Percentiles rank a stretch among this genome's conserved stretches.
phyloP scores from a whole-genome alignment of 768 basidiomycete species.

The Panus rudis region DNA sequence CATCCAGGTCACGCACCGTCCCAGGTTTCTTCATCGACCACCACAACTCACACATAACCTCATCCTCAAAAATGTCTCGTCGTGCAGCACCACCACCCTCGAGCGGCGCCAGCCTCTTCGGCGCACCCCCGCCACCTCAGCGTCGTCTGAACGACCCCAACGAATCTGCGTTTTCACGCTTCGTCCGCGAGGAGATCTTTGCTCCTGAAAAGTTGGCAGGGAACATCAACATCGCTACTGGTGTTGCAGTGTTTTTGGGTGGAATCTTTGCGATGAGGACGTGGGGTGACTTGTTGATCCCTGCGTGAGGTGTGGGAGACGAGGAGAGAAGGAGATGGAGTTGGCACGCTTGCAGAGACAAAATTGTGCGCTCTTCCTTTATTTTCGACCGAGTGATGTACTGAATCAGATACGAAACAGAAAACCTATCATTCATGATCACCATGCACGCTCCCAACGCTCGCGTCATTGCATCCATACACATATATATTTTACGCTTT shows the following conservation, averaged over 20 bases:
- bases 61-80: slow-evolving; percentile 50
- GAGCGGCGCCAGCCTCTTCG: slow-evolving; percentile 48
- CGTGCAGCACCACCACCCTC: slow-evolving; percentile 53
- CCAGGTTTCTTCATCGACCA: slow-evolving; percentile 2
- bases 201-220: slow-evolving; percentile 70
- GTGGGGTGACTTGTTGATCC: slow-evolving; percentile 76
- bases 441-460: too few relatives aligned
- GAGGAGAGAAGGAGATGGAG: too few relatives aligned
- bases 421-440: too few relatives aligned
- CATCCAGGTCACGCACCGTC: too few relatives aligned
- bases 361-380: too few relatives aligned
- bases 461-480: too few relatives aligned
- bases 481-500: too few relatives aligned
- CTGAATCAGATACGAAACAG: too few relatives aligned
- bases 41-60: slow-evolving; percentile 5
- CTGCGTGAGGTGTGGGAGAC: slow-evolving; percentile 35
- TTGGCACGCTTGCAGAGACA: too few relatives aligned
- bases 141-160: slow-evolving; percentile 46
- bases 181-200: slow-evolving; percentile 54
- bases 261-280: slow-evolving; percentile 65
- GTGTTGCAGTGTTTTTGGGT: slow-evolving; percentile 58
- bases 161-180: slow-evolving; percentile 53
- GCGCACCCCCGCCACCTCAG: slow-evolving; percentile 33
- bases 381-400: too few relatives aligned
- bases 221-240: slow-evolving; percentile 64